A percentile compares a stretch with the other conserved stretches of the same genome.
Evolutionary conservation across 2,329 filamentous ascomycete species (phyloP).

Genomic region (Colletotrichum sp.): DNA sequence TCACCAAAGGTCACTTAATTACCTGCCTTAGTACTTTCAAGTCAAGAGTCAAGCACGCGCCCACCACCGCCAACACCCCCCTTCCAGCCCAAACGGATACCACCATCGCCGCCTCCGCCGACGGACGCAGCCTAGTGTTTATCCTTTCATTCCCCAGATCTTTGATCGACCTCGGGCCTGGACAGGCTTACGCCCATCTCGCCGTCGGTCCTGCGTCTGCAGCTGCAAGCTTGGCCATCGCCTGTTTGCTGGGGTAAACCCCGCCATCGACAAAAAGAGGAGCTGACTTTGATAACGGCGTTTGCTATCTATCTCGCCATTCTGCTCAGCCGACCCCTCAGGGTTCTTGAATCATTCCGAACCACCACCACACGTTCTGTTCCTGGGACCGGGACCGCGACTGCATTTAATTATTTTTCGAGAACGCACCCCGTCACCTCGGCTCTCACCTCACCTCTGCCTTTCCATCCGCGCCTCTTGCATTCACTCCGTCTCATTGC

Average conservation of each 20-base stretch:
- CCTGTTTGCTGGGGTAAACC: conserved; percentile 15
- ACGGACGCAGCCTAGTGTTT: conserved; percentile 16
- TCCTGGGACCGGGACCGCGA: conserved; percentile 1
- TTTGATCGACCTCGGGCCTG: conserved; percentile 16
- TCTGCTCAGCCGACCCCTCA: conserved; percentile 16
- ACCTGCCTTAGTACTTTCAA: neutral
- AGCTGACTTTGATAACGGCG: conserved; percentile 18
- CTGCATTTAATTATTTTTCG: conserved; percentile 6
- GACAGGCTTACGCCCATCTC: conserved; percentile 5
- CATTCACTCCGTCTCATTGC: neutral
- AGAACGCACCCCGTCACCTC: conserved; percentile 10
- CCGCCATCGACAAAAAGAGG: conserved; percentile 18
- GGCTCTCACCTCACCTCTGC: neutral
- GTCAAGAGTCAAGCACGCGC: neutral
- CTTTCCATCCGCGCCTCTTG: neutral
- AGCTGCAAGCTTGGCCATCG: conserved; percentile 3
- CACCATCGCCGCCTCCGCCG: conserved; percentile 10
- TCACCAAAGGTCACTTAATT: neutral
- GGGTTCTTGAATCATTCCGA: conserved; percentile 18
- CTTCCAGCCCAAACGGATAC: neutral
- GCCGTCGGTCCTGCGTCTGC: neutral
- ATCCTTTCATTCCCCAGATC: conserved; percentile 16
- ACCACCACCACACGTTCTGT: neutral
- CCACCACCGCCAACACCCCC: neutral
- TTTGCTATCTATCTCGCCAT: conserved; percentile 20